Conservation (phyloP, 495 filamentous ascomycete species). For the Filosporella fistucella region DNA sequence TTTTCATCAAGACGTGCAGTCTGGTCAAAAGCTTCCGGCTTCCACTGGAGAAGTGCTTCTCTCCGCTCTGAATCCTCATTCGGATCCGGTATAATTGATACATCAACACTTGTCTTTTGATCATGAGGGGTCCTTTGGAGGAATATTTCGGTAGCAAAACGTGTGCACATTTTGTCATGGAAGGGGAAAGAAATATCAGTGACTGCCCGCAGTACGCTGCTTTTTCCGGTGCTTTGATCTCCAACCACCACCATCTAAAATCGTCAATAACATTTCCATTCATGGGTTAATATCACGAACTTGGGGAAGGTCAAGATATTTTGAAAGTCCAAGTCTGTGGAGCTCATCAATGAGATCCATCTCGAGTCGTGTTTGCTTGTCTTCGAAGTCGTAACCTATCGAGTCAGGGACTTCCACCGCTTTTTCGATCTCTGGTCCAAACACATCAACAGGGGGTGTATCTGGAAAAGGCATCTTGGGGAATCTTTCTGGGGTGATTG, state of each 20-base stretch:
- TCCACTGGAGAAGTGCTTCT: background rate
- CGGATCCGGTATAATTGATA: constrained; percentile 4
- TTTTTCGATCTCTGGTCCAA: background rate
- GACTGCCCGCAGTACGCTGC: constrained; percentile 61
- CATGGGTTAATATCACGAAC: constrained; percentile 6
- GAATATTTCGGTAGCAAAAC: constrained; percentile 55
- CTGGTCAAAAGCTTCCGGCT: background rate
- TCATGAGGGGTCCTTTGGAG: constrained; percentile 24
- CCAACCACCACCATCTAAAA: constrained; percentile 61
- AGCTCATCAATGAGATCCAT: constrained; percentile 13
- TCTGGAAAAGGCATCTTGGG: too few species aligned
- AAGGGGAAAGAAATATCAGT: constrained; percentile 56
- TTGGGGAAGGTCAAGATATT: constrained; percentile 8
- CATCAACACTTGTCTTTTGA: background rate
- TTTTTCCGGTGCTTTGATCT: constrained; percentile 53
- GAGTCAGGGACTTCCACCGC: background rate
- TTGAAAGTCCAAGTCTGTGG: background rate
- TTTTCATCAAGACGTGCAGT: background rate
- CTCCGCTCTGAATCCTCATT: background rate
- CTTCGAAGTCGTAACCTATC: constrained; percentile 5
- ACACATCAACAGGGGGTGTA: background rate
- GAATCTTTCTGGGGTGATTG: too few species aligned
- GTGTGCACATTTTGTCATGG: constrained; percentile 45
- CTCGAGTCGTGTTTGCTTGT: constrained; percentile 7
- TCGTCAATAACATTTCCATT: constrained; percentile 35